Conservation (phyloP, 2,329 filamentous ascomycete genomes). For the Gnomoniopsis sp. region DNA sequence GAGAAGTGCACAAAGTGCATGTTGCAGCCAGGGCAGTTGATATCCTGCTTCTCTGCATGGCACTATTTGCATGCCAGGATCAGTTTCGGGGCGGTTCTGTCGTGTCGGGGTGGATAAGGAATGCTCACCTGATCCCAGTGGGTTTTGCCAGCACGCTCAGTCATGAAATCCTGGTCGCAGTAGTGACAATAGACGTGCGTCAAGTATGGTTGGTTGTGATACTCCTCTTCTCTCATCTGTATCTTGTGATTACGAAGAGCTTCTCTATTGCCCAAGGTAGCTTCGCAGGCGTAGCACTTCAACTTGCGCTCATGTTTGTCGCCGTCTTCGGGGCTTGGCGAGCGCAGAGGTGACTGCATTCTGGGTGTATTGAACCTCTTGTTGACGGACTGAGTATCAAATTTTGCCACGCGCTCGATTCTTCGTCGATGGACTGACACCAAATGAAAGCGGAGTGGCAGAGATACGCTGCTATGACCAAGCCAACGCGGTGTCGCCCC, state of each 20-base stretch:
- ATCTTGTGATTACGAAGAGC: conserved; percentile 26
- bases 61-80: conserved; percentile 23
- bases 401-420: neutral
- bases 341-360: neutral
- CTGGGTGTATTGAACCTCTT: neutral
- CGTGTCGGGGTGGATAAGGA: neutral
- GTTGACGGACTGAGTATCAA: neutral
- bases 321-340: neutral
- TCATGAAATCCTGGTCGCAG: conserved; percentile 35
- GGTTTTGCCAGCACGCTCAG: conserved; percentile 25
- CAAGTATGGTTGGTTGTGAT: neutral
- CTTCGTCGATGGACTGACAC: too few species aligned
- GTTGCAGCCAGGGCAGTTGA: conserved; percentile 46
- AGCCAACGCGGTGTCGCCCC: too few species aligned
- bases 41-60: conserved; percentile 37
- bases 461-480: too few species aligned
- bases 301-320: neutral
- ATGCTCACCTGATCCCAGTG: conserved; percentile 35
- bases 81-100: too few species aligned
- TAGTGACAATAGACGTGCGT: conserved; percentile 35
- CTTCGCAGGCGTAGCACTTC: conserved; percentile 17
- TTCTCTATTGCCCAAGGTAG: conserved; percentile 18
- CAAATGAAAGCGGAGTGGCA: too few species aligned
- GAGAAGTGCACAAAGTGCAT: conserved; percentile 34
- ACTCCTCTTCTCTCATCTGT: conserved; percentile 20